Evolutionary conservation across 306 rosid species (phyloP).

Genomic region (Corylus heterophylla): DNA sequence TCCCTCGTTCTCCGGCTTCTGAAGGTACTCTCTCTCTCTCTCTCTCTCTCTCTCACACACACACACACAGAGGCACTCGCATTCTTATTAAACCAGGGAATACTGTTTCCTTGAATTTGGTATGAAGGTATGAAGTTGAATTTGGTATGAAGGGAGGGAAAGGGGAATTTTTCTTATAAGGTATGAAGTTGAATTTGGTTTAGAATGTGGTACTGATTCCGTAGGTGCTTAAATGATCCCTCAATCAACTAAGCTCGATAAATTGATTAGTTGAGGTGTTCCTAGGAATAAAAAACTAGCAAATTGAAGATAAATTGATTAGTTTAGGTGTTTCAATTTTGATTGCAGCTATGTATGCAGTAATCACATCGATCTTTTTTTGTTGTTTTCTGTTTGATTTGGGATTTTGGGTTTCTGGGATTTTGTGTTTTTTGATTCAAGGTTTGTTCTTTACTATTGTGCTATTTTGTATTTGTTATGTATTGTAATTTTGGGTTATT

Average conservation of each 20-base stretch:
- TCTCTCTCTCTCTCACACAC: no score
- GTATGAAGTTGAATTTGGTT: not conserved
- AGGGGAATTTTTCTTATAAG: not conserved
- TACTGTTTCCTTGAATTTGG: no score
- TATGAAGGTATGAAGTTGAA: not conserved
- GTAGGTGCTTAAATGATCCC: not conserved
- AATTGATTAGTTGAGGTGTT: not conserved
- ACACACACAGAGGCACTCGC: no score
- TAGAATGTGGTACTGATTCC: not conserved
- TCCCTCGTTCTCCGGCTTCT: no score
- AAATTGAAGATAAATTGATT: not conserved
- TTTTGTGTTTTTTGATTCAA: slow-evolving; percentile 34
- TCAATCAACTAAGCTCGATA: not conserved
- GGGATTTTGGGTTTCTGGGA: slow-evolving; percentile 33
- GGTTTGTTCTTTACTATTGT: slow-evolving; percentile 31
- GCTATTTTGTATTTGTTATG: not conserved
- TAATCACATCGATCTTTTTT: not conserved
- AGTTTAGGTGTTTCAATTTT: no score
- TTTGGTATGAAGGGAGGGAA: not conserved
- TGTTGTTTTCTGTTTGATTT: slow-evolving; percentile 28
- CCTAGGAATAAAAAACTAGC: not conserved
- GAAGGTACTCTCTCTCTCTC: no score
- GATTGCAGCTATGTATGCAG: no score
- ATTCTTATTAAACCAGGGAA: no score
- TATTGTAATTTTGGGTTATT: not conserved